A percentile compares a stretch with the other conserved stretches of the same genome.
Evolutionary conservation across 176 grass and related monocot species (phyloP).

Genomic region (Carex scoparia): DNA sequence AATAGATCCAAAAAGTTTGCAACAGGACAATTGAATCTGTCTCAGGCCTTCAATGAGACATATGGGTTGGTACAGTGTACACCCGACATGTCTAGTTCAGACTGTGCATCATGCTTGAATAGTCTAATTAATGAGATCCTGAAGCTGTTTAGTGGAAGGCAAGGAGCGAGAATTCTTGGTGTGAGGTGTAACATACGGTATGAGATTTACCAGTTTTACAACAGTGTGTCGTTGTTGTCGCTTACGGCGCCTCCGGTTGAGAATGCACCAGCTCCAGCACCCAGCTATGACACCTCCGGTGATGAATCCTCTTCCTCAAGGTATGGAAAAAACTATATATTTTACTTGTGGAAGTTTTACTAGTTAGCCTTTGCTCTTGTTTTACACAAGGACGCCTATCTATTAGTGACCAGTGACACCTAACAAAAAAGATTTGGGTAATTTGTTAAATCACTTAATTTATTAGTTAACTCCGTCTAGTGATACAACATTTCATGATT

Average conservation of each 20-base stretch:
- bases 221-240: not conserved
- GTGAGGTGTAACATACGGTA: not conserved
- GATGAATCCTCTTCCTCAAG: not conserved
- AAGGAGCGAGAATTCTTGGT: not conserved
- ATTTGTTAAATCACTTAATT: not conserved
- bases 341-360: not conserved
- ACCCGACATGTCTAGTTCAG: not conserved
- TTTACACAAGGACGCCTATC: not conserved
- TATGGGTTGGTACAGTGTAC: not conserved
- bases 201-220: slow-evolving; percentile 15
- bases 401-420: too few species aligned
- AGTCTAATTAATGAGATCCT: not conserved
- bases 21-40: not conserved
- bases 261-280: not conserved
- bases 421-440: not conserved
- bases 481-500: not conserved
- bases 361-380: not conserved
- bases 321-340: not conserved
- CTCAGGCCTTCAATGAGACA: not conserved
- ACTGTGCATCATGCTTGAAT: not conserved
- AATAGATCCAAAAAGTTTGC: not conserved
- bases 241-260: not conserved
- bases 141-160: not conserved
- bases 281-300: not conserved
- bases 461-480: not conserved